Percentiles rank a stretch among this genome's conserved stretches.
phyloP scores from a whole-genome alignment of 2,329 filamentous ascomycete species.

The Arthrobotrys pseudoclavata region DNA sequence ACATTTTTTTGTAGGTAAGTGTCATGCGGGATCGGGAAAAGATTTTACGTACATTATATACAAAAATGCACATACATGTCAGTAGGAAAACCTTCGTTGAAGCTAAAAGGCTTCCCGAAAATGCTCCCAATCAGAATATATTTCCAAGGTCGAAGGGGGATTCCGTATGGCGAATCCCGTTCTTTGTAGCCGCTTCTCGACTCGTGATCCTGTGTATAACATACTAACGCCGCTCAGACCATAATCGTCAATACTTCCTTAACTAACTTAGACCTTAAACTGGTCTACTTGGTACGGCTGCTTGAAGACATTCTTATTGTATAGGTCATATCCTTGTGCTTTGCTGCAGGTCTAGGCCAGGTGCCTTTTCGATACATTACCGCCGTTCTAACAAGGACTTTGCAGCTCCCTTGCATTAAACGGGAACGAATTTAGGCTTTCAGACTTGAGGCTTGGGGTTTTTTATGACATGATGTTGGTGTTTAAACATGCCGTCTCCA shows the following conservation, averaged over 20 bases:
- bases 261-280: background rate
- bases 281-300: background rate
- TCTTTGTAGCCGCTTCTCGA: background rate
- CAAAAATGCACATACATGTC: slow-evolving; percentile 11
- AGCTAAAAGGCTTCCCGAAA: background rate
- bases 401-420: slow-evolving; percentile 33
- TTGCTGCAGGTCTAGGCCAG: slow-evolving; percentile 3
- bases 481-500: background rate
- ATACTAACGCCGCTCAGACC: slow-evolving; percentile 20
- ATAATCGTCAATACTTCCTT: slow-evolving; percentile 5
- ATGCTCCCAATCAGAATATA: slow-evolving; percentile 15
- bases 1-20: background rate
- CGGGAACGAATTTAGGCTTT: slow-evolving; percentile 20
- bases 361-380: slow-evolving; percentile 18
- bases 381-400: slow-evolving; percentile 49
- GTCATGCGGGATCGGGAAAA: slow-evolving; percentile 19
- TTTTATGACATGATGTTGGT: background rate
- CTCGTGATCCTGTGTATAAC: slow-evolving; percentile 14
- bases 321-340: background rate
- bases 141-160: background rate
- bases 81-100: slow-evolving; percentile 10
- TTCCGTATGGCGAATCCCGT: slow-evolving; percentile 11
- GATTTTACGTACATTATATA: background rate
- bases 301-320: background rate
- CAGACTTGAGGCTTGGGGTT: background rate